Base-by-base conservation (phyloP, 345 rosid species). In the Syzygium oleosum region DNA sequence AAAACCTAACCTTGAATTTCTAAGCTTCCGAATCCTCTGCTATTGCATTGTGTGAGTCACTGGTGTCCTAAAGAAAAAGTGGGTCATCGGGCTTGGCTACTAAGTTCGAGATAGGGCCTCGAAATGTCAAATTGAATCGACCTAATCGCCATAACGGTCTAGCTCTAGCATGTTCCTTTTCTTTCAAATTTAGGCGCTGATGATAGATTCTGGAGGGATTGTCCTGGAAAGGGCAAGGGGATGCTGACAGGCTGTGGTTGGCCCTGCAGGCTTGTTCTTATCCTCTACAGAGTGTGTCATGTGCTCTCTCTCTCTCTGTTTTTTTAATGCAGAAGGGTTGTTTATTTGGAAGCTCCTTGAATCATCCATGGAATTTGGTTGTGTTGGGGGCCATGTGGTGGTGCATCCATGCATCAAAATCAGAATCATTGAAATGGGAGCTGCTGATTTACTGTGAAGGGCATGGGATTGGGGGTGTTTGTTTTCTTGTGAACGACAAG, bases 251-350 rank as follows among this genome's bases (percentile, higher is more conserved):
- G 25, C n/a, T 38, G 43, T 38, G 80, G 80, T 0, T 38, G 80
- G 80, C 12, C 80, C 80, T 5, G 80, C 80, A 19, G 80, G 80
- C 80, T 38, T 87, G 88, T 88, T 87, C 91, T 89, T 89, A 89
- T 92, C 90, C 85, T 85, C 86, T 61, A 38, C 51, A 84, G 51
- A 53, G 52, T 56, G 85, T 83, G n/a, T 54, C 43, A 23, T 27
- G 52, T 3, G 83, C 27, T 12, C 53, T 78, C 52, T 14, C 16
- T 27, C 2, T 52, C 2, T 55, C 9, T 56, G 9, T 25, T 4
- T 5, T 5, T n/a, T 53, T 31, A 4, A 34, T 68, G 80, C 2
- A 68, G 25, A 34, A 68, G 46, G 80, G 80, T 9, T 9, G 11
- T 4, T 34, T 34, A 19, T 17, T 9, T 5, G 80, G 80, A 68